Evolutionary conservation across 805 yeast species (phyloP), one percentile per base, ranked within the genome.

Genomic region (Pachysolen tannophilus): DNA sequence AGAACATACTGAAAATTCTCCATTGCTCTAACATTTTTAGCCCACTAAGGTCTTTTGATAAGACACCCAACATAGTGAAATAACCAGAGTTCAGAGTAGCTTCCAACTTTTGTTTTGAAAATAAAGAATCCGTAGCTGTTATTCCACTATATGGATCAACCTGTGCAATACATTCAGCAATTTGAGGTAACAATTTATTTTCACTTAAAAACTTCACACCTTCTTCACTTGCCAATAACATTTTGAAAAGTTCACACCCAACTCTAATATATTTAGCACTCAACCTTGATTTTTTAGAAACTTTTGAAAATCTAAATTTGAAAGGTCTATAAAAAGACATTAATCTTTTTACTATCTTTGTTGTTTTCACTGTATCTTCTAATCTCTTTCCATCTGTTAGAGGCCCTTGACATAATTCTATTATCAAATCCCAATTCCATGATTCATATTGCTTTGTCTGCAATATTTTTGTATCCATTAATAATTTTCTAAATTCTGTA

Each of bases 261-360:
- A 82, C 78, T 33, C 65, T 69, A 9, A 83, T 69, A 44, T 78
- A 84, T 41, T 70, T 67, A 18, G 65, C 67, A 17, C 79, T 68
- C 21, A 63, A 56, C 37, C 67, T 72, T 2, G 76, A 61, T 37
- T 63, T 63, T 39, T 72, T 60, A 3, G 35, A 27, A 30, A 76
- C 56, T 19, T 63, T 59, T 6, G 82, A 65, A 55, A 87, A 90
- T 37, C 96, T 63, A 47, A 79, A 76, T 56, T 94, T 88, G 60
- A 88, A 82, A 0, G 99, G 98, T 35, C 97, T 66, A 52, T 78
- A 90, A 52, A 90, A 92, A 2, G 95, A 83, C 46, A 88, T 55
- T 18, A 92, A 53, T 37, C 96, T 61, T 50, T 90, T 88, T 52
- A 88, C 67, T 48, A 92, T 85, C 48, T 88, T 90, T 1, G 97